phyloP scores from a whole-genome alignment of 208 protist species.

The Phytomonas francai region DNA sequence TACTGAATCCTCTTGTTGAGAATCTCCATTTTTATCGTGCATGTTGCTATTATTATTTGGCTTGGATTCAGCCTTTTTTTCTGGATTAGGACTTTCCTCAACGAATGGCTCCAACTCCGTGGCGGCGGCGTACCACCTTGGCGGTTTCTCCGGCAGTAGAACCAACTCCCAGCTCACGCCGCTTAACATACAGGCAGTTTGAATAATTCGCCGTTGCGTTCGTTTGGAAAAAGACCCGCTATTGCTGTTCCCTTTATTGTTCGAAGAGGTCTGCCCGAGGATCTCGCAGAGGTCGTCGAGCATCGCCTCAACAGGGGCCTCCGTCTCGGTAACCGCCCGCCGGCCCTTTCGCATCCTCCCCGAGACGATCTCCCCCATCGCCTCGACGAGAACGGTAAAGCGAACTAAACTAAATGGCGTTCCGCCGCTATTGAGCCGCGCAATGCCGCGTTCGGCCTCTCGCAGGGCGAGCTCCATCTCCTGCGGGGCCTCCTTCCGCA shows the following conservation, averaged over 20 bases:
- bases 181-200: conserved; percentile 37
- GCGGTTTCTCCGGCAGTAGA: conserved; percentile 35
- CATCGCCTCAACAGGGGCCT: conserved; percentile 44
- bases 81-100: neutral
- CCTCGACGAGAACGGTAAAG: conserved; percentile 49
- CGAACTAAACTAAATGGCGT: conserved; percentile 15
- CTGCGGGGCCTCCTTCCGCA: conserved; percentile 61
- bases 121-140: conserved; percentile 55
- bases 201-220: conserved; percentile 46
- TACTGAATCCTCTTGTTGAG: conserved; percentile 2
- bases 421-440: conserved; percentile 12
- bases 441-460: conserved; percentile 25
- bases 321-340: conserved; percentile 33
- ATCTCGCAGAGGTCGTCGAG: conserved; percentile 46
- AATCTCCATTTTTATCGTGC: neutral
- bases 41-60: neutral
- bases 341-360: conserved; percentile 39
- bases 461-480: conserved; percentile 47
- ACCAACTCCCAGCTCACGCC: conserved; percentile 46
- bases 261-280: conserved; percentile 21
- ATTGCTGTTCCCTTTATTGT: neutral
- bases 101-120: conserved; percentile 14
- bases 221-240: conserved; percentile 19
- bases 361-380: conserved; percentile 53
- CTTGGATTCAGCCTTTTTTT: neutral